Conservation (phyloP, 1,139 yeast species). For the Magnusiomyces suaveolens region DNA sequence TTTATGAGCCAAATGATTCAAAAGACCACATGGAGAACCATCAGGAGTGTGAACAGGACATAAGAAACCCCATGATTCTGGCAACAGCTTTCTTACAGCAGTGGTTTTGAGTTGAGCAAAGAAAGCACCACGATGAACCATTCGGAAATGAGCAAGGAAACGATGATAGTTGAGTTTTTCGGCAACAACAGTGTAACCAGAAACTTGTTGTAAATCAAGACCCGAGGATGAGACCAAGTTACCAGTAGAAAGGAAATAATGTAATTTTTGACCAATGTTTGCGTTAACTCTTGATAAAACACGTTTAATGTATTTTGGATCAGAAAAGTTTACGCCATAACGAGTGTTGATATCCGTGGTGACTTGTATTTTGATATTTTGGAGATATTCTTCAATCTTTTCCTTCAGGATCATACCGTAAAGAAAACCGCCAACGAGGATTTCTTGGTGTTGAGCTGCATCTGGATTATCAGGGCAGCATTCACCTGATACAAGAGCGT, state of each 20-base stretch:
- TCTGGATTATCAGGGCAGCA: constrained; percentile 98
- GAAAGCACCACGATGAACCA: constrained; percentile 99
- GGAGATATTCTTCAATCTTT: constrained; percentile 87
- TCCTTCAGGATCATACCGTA: constrained; percentile 96
- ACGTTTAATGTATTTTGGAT: constrained; percentile 70
- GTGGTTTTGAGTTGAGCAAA: constrained; percentile 97
- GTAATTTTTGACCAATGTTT: constrained; percentile 89
- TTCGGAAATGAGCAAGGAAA: constrained; percentile 92
- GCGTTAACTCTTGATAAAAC: constrained; percentile 77
- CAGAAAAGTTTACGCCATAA: constrained; percentile 71
- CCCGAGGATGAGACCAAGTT: constrained; percentile 95
- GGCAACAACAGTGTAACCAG: constrained; percentile 97
- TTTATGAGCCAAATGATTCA: constrained; percentile 93
- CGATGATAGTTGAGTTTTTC: constrained; percentile 96
- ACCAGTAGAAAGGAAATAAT: constrained; percentile 93
- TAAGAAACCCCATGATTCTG: constrained; percentile 97
- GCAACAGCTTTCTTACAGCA: constrained; percentile 88
- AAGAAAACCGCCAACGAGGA: constrained; percentile 86
- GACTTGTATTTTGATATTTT: constrained; percentile 60
- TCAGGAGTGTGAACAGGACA: constrained; percentile 99
- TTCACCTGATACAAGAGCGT: constrained; percentile 91
- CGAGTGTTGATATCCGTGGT: constrained; percentile 76
- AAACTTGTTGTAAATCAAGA: constrained; percentile 92
- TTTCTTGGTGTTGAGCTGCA: constrained; percentile 98
- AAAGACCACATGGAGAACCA: constrained; percentile 98